Conservation (phyloP, 2,329 filamentous ascomycete genomes). For the Cladorrhinum sp. region DNA sequence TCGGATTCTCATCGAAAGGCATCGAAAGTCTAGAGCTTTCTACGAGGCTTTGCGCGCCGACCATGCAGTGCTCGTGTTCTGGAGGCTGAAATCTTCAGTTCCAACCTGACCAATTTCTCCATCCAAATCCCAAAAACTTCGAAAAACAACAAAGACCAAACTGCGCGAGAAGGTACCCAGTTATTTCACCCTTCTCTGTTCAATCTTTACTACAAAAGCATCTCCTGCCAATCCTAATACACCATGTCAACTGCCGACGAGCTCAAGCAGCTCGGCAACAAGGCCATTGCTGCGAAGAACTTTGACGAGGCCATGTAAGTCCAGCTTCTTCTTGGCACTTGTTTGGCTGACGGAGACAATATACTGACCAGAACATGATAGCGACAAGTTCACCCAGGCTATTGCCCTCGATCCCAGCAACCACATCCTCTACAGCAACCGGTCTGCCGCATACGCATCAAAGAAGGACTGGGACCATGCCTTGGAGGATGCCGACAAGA, state of each 20-base stretch:
- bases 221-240: neutral
- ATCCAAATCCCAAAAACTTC: neutral
- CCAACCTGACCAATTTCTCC: constrained; percentile 3
- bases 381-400: constrained; percentile 90
- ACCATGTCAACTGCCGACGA: constrained; percentile 64
- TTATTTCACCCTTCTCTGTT: neutral
- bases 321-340: neutral
- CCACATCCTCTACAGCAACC: constrained; percentile 97
- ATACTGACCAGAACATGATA: constrained; percentile 38
- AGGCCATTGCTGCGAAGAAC: constrained; percentile 96
- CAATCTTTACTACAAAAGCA: neutral
- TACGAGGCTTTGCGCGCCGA: constrained; percentile 15
- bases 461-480: constrained; percentile 85
- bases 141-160: neutral
- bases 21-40: constrained; percentile 31
- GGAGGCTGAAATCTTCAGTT: constrained; percentile 16
- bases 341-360: neutral
- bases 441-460: constrained; percentile 83
- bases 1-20: constrained; percentile 27
- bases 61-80: constrained; percentile 4
- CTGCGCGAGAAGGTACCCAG: neutral
- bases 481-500: constrained; percentile 87
- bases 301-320: constrained; percentile 93
- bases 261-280: constrained; percentile 97
- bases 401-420: constrained; percentile 85